Evolutionary conservation across 2,329 filamentous ascomycete species (phyloP), one percentile per base, ranked within the genome.

Genomic region (Penicillium brasilianum): DNA sequence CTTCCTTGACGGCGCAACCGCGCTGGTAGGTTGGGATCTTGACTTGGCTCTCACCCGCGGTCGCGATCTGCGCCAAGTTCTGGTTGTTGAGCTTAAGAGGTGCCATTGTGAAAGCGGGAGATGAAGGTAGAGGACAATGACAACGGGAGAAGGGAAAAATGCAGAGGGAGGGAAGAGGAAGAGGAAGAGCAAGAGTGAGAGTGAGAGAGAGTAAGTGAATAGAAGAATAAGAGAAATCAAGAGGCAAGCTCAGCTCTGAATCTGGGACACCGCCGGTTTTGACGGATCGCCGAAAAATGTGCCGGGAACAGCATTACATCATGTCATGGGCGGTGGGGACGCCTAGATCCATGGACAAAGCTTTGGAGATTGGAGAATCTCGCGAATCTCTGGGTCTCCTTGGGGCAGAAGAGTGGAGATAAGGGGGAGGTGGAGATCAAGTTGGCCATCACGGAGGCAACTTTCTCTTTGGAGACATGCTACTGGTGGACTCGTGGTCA

Each of bases 1-100:
- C 83, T 70, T 85, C 81, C 76, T 83, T 84, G 64, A 84, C 75
- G 41, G 72, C 75, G 63, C 66, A 66, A 63, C 68, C 69, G 54
- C 83, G 81, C 53, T 74, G 71, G 70, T 84, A 84, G 60, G 72
- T 78, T 4, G 81, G 81, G 43, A 79, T 68, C 63, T 74, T 71
- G 63, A 81, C 69, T 36, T 67, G 59, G 30, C 65, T 46, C 53
- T 73, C 61, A 14, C 68, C 68, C 1, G 68, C 62, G 18, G 71
- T 62, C 28, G 70, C 44, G 51, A 81, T 80, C 59, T 76, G 73
- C 51, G 73, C 59, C 55, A 81, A 66, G 65, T 78, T 80, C 62
- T 71, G 66, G 71, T 55, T 77, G 69, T 66, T 78, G 57, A 81
- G 77, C 70, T 78, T 77, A 61, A 80, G 65, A 55, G 76, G 69